These are phyloP conservation scores for Hyaloscypha variabilis DNA, from an alignment of 495 filamentous ascomycete genomes.

Conservation along the genomic window DNA sequence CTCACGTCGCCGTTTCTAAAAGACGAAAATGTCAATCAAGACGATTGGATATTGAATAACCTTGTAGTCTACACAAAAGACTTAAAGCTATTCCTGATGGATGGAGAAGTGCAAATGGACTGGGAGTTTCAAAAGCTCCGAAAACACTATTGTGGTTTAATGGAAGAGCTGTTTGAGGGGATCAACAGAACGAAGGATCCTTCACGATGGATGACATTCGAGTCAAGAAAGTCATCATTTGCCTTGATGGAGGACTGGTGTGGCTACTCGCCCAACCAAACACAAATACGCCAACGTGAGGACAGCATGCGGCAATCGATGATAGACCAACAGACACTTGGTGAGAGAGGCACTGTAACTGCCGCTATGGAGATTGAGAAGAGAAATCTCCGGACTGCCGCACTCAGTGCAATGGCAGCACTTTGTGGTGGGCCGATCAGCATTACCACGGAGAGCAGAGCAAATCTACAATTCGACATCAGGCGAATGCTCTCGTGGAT, in stretches of 20 bases:
- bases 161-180: conserved; percentile 90
- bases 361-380: conserved; percentile 97
- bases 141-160: conserved; percentile 89
- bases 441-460: conserved; percentile 81
- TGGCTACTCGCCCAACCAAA: conserved; percentile 91
- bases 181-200: conserved; percentile 87
- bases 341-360: conserved; percentile 72
- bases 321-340: conserved; percentile 61
- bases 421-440: conserved; percentile 91
- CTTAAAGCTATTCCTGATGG: conserved; percentile 89
- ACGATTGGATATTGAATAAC: conserved; percentile 92
- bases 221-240: conserved; percentile 90
- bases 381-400: conserved; percentile 84
- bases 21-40: conserved; percentile 74
- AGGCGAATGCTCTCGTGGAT: conserved; percentile 93
- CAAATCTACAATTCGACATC: conserved; percentile 86
- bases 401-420: conserved; percentile 92
- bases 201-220: conserved; percentile 92
- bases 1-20: conserved; percentile 90
- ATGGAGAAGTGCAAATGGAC: conserved; percentile 91
- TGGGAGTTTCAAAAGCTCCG: conserved; percentile 94
- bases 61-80: conserved; percentile 89
- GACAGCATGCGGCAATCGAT: conserved; percentile 84
- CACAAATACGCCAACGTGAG: conserved; percentile 79
- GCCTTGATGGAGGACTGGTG: conserved; percentile 99